Conservation (phyloP, 164 flowering plant species). For the Cinnamomum micranthum region DNA sequence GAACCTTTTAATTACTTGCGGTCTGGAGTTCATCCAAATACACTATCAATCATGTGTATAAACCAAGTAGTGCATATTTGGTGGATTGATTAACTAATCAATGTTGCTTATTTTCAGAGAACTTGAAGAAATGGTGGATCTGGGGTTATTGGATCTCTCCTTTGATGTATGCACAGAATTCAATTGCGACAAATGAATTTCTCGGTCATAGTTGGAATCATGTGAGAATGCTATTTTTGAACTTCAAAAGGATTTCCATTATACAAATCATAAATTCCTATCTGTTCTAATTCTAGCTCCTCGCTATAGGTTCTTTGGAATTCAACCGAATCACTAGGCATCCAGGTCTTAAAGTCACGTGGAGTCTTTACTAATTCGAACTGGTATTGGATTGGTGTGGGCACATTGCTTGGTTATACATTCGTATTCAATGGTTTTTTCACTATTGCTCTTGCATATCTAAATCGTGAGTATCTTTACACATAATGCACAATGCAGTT, state of each 20-base stretch:
- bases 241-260: background rate
- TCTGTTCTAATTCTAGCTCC: background rate
- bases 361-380: slow-evolving; percentile 29
- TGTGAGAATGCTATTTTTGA: background rate
- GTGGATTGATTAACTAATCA: background rate
- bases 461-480: slow-evolving; percentile 35
- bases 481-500: slow-evolving; percentile 31
- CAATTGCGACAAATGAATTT: slow-evolving; percentile 10
- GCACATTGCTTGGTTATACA: slow-evolving; percentile 28
- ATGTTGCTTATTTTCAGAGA: background rate
- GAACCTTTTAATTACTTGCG: background rate
- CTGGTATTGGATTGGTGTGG: slow-evolving; percentile 42
- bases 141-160: slow-evolving; percentile 17
- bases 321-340: slow-evolving; percentile 23
- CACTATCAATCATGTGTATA: background rate
- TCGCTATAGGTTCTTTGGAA: background rate
- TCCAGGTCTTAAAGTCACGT: slow-evolving; percentile 19
- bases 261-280: background rate
- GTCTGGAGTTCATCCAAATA: background rate
- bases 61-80: background rate
- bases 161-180: slow-evolving; percentile 14
- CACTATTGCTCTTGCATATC: slow-evolving; percentile 22
- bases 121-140: slow-evolving; percentile 12
- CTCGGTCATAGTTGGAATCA: slow-evolving; percentile 12
- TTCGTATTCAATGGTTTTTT: slow-evolving; percentile 26